These are phyloP conservation scores for Ramicandelaber brevisporus DNA, from an alignment of 192 early-diverging fungal genomes.

Conservation along the genomic window DNA sequence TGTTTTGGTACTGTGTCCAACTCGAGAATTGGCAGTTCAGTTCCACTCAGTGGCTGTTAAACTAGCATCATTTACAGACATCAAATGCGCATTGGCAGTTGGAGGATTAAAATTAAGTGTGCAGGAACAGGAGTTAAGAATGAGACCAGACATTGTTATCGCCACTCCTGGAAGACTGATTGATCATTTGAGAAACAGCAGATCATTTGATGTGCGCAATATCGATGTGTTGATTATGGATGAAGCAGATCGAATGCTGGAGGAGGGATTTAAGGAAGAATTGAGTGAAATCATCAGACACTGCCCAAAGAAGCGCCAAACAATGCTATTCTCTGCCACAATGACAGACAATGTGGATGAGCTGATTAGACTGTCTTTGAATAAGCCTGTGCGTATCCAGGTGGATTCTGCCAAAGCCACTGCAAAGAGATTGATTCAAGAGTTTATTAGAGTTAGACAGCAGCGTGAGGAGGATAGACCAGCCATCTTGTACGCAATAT, in stretches of 20 bases:
- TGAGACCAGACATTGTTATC: slow-evolving; percentile 79
- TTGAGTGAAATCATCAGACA: slow-evolving; percentile 80
- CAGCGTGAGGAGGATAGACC: slow-evolving; percentile 65
- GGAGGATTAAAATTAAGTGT: slow-evolving; percentile 65
- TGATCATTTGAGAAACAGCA: slow-evolving; percentile 88
- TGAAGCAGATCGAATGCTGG: slow-evolving; percentile 96
- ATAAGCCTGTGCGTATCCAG: slow-evolving; percentile 68
- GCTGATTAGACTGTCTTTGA: slow-evolving; percentile 75
- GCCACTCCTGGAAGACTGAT: slow-evolving; percentile 96
- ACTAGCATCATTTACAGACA: slow-evolving; percentile 70
- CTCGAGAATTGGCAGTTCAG: slow-evolving; percentile 93
- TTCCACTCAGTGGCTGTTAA: slow-evolving; percentile 77
- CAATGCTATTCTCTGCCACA: slow-evolving; percentile 98
- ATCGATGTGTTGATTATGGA: slow-evolving; percentile 97
- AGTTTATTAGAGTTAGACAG: slow-evolving; percentile 82
- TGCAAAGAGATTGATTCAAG: slow-evolving; percentile 55
- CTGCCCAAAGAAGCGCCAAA: slow-evolving; percentile 72
- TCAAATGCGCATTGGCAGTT: slow-evolving; percentile 64
- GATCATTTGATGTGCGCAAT: slow-evolving; percentile 55
- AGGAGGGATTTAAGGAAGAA: slow-evolving; percentile 92
- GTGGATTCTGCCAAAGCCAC: slow-evolving; percentile 64
- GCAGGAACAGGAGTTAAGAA: slow-evolving; percentile 70
- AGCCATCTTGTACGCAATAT: slow-evolving; percentile 65
- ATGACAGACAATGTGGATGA: slow-evolving; percentile 98
- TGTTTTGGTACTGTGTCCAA: slow-evolving; percentile 82